A percentile compares a stretch with the other conserved stretches of the same genome.
Evolutionary conservation across 2,329 filamentous ascomycete genomes (phyloP).

Genomic region (Microsporum canis): DNA sequence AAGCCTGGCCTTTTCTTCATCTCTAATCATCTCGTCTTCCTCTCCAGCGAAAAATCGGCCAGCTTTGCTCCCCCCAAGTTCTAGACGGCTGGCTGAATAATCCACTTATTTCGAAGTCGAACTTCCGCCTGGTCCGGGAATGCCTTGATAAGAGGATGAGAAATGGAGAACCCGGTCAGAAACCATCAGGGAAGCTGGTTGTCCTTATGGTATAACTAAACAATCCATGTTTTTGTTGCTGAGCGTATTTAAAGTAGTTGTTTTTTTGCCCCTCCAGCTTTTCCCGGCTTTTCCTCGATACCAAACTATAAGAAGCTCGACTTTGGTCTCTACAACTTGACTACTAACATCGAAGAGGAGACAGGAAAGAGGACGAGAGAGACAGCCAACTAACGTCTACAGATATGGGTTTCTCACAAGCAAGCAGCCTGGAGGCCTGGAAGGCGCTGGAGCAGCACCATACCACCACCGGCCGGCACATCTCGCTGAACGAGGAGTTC

Average conservation of each 20-base stretch:
- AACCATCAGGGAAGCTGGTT: neutral
- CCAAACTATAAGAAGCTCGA: too few relatives aligned
- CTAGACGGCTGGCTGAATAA: slow-evolving; percentile 1
- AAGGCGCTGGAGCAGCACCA: slow-evolving; percentile 83
- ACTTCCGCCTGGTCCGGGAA: neutral
- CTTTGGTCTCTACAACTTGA: too few relatives aligned
- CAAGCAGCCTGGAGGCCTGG: slow-evolving; percentile 79
- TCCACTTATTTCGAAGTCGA: neutral
- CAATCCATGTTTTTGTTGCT: too few relatives aligned
- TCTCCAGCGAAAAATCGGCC: neutral
- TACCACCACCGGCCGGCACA: slow-evolving; percentile 71
- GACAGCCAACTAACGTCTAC: neutral
- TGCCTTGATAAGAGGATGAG: too few relatives aligned
- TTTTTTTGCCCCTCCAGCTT: too few relatives aligned
- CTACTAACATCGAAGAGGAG: neutral
- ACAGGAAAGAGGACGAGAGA: neutral
- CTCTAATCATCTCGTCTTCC: neutral
- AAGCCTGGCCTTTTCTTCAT: neutral
- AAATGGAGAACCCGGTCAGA: neutral
- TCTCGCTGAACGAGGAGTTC: slow-evolving; percentile 89
- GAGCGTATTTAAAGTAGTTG: too few relatives aligned
- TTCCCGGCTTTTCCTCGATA: too few relatives aligned
- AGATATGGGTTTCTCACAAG: slow-evolving; percentile 44
- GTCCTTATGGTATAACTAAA: too few relatives aligned
- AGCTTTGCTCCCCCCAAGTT: neutral